Percentiles rank a stretch among this genome's conserved stretches.
These are phyloP conservation scores for Aspergillus ruber DNA, from an alignment of 2,329 filamentous ascomycete species.

Conservation along the genomic window DNA sequence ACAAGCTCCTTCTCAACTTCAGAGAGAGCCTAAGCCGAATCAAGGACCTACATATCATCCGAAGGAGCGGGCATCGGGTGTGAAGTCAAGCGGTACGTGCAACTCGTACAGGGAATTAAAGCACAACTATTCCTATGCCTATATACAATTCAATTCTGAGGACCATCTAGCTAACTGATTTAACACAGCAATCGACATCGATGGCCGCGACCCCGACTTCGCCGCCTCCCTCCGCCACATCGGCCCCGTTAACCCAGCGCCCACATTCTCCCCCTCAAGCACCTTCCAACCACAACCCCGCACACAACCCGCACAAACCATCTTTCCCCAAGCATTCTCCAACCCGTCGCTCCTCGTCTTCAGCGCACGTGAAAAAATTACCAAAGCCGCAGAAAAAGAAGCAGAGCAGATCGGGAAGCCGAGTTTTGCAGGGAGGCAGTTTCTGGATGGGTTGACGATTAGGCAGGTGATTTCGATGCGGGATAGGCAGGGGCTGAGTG, in stretches of 20 bases:
- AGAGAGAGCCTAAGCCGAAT: slow-evolving; percentile 5
- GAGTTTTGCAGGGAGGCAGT: slow-evolving; percentile 36
- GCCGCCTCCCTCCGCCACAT: slow-evolving; percentile 71
- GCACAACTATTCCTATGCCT: background rate
- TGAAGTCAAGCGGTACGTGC: slow-evolving; percentile 29
- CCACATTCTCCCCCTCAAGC: slow-evolving; percentile 51
- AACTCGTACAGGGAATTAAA: background rate
- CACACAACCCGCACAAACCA: slow-evolving; percentile 24
- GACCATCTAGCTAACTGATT: background rate
- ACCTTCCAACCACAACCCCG: slow-evolving; percentile 32
- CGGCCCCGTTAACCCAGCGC: slow-evolving; percentile 53
- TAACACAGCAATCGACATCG: slow-evolving; percentile 49
- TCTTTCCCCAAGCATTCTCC: slow-evolving; percentile 27
- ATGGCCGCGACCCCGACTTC: slow-evolving; percentile 58
- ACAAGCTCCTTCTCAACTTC: background rate
- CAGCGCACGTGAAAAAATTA: slow-evolving; percentile 45
- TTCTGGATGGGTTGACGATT: slow-evolving; percentile 46
- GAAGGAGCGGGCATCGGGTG: slow-evolving; percentile 25
- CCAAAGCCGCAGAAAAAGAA: slow-evolving; percentile 50
- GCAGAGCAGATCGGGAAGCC: slow-evolving; percentile 42
- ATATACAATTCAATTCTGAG: background rate
- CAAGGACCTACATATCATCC: slow-evolving; percentile 30
- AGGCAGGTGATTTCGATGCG: slow-evolving; percentile 44
- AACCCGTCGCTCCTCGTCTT: slow-evolving; percentile 54
- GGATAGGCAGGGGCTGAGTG: slow-evolving; percentile 34